Percentiles rank a stretch among this genome's conserved stretches.
Evolutionary conservation across 2,329 filamentous ascomycete species (phyloP).

Genomic region (Calonectria naviculata): DNA sequence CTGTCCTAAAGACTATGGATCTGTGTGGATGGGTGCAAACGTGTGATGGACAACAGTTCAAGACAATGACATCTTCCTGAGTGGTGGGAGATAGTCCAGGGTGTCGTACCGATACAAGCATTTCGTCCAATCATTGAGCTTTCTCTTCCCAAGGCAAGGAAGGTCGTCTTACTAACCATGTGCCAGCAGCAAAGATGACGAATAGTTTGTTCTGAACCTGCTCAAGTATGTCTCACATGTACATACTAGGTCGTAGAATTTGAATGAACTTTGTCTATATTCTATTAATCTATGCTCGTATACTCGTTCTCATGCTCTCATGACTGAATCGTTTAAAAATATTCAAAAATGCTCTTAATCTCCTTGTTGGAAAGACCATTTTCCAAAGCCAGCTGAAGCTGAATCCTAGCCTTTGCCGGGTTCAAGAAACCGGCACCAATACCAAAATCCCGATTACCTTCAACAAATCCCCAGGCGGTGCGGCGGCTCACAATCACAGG

Average conservation of each 20-base stretch:
- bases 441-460: constrained; percentile 46
- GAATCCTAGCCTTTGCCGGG: constrained; percentile 63
- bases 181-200: background rate
- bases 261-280: background rate
- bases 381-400: constrained; percentile 55
- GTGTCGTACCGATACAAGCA: no score
- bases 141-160: no score
- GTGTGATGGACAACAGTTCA: constrained; percentile 10
- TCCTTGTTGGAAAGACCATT: constrained; percentile 21
- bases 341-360: constrained; percentile 24
- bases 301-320: background rate
- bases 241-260: background rate
- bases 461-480: constrained; percentile 61
- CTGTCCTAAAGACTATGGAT: constrained; percentile 73
- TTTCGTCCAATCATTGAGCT: no score
- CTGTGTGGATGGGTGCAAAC: constrained; percentile 65
- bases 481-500: constrained; percentile 63
- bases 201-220: background rate
- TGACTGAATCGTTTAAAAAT: background rate
- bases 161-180: background rate
- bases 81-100: no score
- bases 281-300: background rate
- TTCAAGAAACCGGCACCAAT: constrained; percentile 62
- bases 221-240: background rate
- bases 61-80: background rate